Base-by-base conservation (phyloP, 192 early-diverging fungal species). In the Chytriomyces sp. region DNA sequence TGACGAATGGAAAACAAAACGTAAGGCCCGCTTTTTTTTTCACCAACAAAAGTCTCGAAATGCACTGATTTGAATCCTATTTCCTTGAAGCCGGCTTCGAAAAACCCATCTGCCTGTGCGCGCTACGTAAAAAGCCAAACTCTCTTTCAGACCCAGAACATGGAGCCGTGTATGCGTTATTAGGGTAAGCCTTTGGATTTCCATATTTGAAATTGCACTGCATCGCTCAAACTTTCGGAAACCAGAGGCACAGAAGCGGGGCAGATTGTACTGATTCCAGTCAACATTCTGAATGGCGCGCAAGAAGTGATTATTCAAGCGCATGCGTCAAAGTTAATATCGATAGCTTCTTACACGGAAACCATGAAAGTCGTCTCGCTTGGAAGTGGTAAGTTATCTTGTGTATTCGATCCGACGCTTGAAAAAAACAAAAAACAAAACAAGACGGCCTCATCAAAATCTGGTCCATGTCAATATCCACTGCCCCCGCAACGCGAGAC, bases 171-270 rank as follows among this genome's bases (percentile, higher is more conserved):
- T 87, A 69, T 72, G 74, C 70, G 18, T 45, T 88, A 2, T 53
- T 89, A n/a, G 76, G 82, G 45, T 73, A 11, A 18, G 9, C 46
- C 1, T 47, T 1, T 11, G 5, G 3, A 26, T 68, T 35, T 18
- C 18, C 46, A 28, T 18, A 10, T 0, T 62, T 45, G 6, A 0
- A 4, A 3, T 35, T 35, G 35, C 35, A 35, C 35, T 35, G 35
- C 35, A 35, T 35, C 50, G 24, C 10, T 6, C 13, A 46, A 49
- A 68, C 46, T 68, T 5, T 66, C 28, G 8, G 11, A 50, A 53
- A 59, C 45, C 44, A 75, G 73, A 20, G 87, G 87, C 7, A 87
- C 85, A 13, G 81, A 86, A 23, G 80, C 78, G 13, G 87, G 87
- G 4, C 87, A 88, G 70, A 81, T 88, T 74, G 77, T 85, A 5